A percentile compares a stretch with the other conserved stretches of the same genome.
Conservation (phyloP, 2,329 filamentous ascomycete species). For the Penicillium sp. region DNA sequence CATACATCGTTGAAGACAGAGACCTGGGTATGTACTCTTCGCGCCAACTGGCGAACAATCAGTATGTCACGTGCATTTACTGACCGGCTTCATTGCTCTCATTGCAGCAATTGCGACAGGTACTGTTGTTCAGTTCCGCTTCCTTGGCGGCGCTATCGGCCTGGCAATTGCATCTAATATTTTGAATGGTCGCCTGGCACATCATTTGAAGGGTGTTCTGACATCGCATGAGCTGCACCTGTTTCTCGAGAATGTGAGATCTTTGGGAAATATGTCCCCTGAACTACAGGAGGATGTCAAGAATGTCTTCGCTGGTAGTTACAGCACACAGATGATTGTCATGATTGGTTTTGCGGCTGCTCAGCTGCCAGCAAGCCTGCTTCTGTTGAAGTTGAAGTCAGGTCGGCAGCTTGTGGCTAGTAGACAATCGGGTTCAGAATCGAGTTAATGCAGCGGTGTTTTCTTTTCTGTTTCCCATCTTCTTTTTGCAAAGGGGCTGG, state of each 20-base stretch:
- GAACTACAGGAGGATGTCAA: constrained; percentile 16
- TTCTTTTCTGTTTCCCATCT: background rate
- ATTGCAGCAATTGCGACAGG: constrained; percentile 26
- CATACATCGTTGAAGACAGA: constrained; percentile 27
- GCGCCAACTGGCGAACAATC: background rate
- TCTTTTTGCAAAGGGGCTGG: background rate
- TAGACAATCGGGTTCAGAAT: background rate
- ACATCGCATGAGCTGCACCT: constrained; percentile 18
- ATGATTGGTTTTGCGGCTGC: constrained; percentile 28
- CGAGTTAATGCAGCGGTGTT: background rate
- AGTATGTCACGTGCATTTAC: background rate
- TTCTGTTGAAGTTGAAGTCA: constrained; percentile 20
- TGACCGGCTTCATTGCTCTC: constrained; percentile 1
- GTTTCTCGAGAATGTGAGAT: constrained; percentile 21
- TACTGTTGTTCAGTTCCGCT: constrained; percentile 25
- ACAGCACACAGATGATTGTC: constrained; percentile 21
- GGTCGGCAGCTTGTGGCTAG: constrained; percentile 19
- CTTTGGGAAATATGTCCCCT: constrained; percentile 10
- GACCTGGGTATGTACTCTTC: constrained; percentile 22
- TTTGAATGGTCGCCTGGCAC: constrained; percentile 21
- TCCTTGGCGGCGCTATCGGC: constrained; percentile 28
- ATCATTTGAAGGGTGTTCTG: constrained; percentile 18
- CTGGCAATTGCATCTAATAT: constrained; percentile 29
- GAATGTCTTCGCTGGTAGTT: constrained; percentile 21
- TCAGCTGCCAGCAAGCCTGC: constrained; percentile 20